phyloP scores from a whole-genome alignment of 1,284 basidiomycete genomes.

The Cystobasidiaceae sp. region DNA sequence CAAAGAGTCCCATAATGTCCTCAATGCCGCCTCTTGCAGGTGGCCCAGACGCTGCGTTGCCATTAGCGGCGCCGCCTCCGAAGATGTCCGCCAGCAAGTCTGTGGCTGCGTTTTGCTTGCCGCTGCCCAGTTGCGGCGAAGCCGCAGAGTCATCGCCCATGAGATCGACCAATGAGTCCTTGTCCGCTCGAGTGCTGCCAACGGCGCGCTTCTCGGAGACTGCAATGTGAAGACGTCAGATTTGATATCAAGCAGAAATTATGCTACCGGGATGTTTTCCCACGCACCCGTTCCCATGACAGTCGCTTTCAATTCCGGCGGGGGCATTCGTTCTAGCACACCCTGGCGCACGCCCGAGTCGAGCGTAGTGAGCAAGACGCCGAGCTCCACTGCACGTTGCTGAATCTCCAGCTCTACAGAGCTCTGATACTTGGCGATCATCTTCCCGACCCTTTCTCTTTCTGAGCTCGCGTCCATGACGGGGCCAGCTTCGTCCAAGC shows the following conservation, averaged over 20 bases:
- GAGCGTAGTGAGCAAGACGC: constrained; percentile 63
- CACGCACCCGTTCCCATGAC: constrained; percentile 77
- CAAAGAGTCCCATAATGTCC: constrained; percentile 89
- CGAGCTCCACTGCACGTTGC: constrained; percentile 92
- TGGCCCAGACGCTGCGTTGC: constrained; percentile 47
- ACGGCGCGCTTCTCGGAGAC: constrained; percentile 92
- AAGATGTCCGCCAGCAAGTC: constrained; percentile 93
- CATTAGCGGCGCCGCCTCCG: constrained; percentile 49
- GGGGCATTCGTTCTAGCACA: constrained; percentile 95
- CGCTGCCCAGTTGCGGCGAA: constrained; percentile 45
- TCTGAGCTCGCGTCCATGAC: background rate
- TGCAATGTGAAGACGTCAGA: too few species aligned
- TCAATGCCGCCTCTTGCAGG: constrained; percentile 57
- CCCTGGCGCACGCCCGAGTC: constrained; percentile 66
- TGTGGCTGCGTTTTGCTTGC: constrained; percentile 62
- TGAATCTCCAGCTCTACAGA: constrained; percentile 91
- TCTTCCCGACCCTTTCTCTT: constrained; percentile 67
- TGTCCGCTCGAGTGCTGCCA: constrained; percentile 71
- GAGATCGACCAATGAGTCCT: constrained; percentile 64
- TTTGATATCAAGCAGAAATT: background rate
- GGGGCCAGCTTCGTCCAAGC: constrained; percentile 51
- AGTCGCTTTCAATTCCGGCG: constrained; percentile 89
- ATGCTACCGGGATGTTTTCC: background rate
- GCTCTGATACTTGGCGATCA: constrained; percentile 71
- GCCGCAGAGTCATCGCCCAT: constrained; percentile 62